Conservation (phyloP, 106 monocot species). For the Platanthera guangdongensis region DNA sequence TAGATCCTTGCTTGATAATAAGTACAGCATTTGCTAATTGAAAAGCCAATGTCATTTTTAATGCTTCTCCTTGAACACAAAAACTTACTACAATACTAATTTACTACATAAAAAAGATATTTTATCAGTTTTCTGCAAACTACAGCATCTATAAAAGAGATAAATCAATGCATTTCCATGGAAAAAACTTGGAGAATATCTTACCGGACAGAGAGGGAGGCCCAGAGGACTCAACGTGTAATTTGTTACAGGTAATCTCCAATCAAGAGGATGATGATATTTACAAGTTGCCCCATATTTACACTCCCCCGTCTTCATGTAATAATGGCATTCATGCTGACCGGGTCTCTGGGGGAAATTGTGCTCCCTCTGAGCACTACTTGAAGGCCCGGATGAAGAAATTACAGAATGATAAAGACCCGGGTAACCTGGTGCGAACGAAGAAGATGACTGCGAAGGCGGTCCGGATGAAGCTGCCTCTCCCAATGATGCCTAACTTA, state of each 20-base stretch:
- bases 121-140: too few relatives aligned
- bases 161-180: too few relatives aligned
- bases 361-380: slow-evolving; percentile 36
- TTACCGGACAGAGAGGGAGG: slow-evolving; percentile 82
- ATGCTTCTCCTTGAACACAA: too few relatives aligned
- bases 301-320: slow-evolving; percentile 68
- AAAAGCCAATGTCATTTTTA: too few relatives aligned
- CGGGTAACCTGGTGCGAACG: slow-evolving; percentile 40
- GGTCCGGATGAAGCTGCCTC: slow-evolving; percentile 35
- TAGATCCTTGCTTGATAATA: too few relatives aligned
- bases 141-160: too few relatives aligned
- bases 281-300: slow-evolving; percentile 71
- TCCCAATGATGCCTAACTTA: slow-evolving; percentile 40
- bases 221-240: slow-evolving; percentile 46
- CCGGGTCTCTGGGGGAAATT: slow-evolving; percentile 64
- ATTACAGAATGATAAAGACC: slow-evolving; percentile 22
- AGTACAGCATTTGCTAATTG: too few relatives aligned
- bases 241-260: slow-evolving; percentile 10
- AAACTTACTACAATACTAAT: too few relatives aligned
- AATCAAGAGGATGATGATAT: slow-evolving; percentile 67
- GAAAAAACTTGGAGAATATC: too few relatives aligned
- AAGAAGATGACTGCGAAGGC: slow-evolving; percentile 38
- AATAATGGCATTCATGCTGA: slow-evolving; percentile 76
- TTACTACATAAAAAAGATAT: too few relatives aligned
- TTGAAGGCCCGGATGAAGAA: slow-evolving; percentile 36